Percentiles rank a stretch among this genome's conserved stretches.
Evolutionary conservation across 2,329 filamentous ascomycete species (phyloP).

Genomic region (Xylaria sp.): DNA sequence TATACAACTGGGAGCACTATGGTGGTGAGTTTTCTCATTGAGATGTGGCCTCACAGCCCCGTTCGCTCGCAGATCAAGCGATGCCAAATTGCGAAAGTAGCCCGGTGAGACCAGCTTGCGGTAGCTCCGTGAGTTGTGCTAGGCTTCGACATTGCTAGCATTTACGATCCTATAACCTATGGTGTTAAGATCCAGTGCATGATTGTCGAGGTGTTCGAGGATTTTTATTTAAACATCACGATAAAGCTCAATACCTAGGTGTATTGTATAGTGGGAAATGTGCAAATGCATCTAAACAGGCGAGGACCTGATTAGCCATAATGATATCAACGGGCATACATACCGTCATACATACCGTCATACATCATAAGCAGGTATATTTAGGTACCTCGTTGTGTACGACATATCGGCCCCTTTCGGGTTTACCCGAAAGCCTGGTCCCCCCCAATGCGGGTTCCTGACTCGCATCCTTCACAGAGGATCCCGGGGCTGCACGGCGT

Average conservation of each 20-base stretch:
- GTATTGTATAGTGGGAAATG: too few relatives aligned
- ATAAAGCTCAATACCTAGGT: too few relatives aligned
- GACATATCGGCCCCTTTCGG: not conserved
- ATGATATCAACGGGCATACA: not conserved
- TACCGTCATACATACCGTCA: too few relatives aligned
- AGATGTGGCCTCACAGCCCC: slow-evolving; percentile 79
- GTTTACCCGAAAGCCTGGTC: not conserved
- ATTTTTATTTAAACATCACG: too few relatives aligned
- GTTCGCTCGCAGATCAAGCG: slow-evolving; percentile 75
- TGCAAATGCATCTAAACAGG: not conserved
- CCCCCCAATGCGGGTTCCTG: not conserved
- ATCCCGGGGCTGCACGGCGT: not conserved
- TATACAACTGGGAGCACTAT: slow-evolving; percentile 83
- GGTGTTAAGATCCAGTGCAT: too few relatives aligned
- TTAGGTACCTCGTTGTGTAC: not conserved
- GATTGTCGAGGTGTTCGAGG: too few relatives aligned
- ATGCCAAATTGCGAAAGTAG: slow-evolving; percentile 81
- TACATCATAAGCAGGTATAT: not conserved
- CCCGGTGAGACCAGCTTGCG: slow-evolving; percentile 74
- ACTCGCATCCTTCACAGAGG: not conserved
- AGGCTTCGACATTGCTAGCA: too few relatives aligned
- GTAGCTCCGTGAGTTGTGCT: too few relatives aligned
- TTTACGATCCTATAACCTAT: too few relatives aligned
- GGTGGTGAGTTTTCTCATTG: slow-evolving; percentile 79
- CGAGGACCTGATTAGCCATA: not conserved